phyloP scores from a whole-genome alignment of 179 eudicot species.

The Silene vulgaris region DNA sequence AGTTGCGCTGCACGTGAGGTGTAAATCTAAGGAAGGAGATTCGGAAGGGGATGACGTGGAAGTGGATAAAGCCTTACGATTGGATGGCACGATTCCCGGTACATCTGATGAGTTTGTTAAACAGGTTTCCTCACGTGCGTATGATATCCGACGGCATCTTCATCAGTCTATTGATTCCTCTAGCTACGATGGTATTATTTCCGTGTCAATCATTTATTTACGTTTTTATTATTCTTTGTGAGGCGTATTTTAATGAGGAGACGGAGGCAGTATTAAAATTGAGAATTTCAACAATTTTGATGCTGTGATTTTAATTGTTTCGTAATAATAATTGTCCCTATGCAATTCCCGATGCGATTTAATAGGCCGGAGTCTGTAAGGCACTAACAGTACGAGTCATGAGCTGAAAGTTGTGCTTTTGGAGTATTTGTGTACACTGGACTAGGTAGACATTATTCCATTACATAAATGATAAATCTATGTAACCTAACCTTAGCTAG shows the following conservation, averaged over 20 bases:
- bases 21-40: conserved; percentile 28
- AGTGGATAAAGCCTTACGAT: conserved; percentile 62
- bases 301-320: neutral
- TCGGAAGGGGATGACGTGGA: conserved; percentile 34
- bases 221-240: neutral
- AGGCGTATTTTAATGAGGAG: neutral
- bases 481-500: too few relatives aligned
- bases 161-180: conserved; percentile 69
- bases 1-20: conserved; percentile 14
- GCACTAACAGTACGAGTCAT: too few relatives aligned
- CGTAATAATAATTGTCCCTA: neutral
- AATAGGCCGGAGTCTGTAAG: too few relatives aligned
- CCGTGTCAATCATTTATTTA: neutral
- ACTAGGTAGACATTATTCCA: too few relatives aligned
- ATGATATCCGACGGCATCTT: conserved; percentile 74
- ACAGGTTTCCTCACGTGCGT: conserved; percentile 91
- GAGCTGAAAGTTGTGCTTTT: too few relatives aligned
- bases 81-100: conserved; percentile 86
- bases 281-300: too few relatives aligned
- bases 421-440: too few relatives aligned
- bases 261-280: too few relatives aligned
- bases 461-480: too few relatives aligned
- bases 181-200: conserved; percentile 72
- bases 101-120: conserved; percentile 71
- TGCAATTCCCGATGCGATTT: neutral